Percentiles rank a stretch among this genome's conserved stretches.
Conservation (phyloP, 2,329 filamentous ascomycete species). For the Pyrenophora seminiperda region DNA sequence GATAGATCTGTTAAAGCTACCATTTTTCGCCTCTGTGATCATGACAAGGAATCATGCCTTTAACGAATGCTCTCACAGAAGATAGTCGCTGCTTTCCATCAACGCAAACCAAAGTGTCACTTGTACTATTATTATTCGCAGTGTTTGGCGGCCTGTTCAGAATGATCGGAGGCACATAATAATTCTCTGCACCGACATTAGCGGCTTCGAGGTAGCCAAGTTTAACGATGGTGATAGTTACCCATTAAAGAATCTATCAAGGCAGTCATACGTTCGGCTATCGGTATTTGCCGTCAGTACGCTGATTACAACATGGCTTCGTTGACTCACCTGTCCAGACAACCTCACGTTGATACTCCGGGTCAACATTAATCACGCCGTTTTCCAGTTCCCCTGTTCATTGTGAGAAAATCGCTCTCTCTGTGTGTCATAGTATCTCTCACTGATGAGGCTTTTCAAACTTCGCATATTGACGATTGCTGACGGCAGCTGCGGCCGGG, state of each 20-base stretch:
- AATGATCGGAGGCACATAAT: conserved; percentile 56
- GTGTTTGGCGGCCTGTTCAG: conserved; percentile 47
- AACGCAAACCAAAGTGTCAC: conserved; percentile 21
- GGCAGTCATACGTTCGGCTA: conserved; percentile 42
- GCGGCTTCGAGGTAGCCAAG: neutral
- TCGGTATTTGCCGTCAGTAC: conserved; percentile 17
- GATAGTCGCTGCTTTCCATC: conserved; percentile 56
- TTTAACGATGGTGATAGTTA: conserved; percentile 6
- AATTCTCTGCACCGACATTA: conserved; percentile 36
- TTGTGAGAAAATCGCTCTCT: conserved; percentile 6
- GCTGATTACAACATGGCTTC: neutral
- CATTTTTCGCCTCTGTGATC: conserved; percentile 52
- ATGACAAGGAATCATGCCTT: conserved; percentile 52
- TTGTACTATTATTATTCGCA: conserved; percentile 17
- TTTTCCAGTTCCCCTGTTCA: conserved; percentile 27
- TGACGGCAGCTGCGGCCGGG: conserved; percentile 30
- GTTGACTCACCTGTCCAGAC: conserved; percentile 48
- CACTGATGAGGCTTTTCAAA: conserved; percentile 35
- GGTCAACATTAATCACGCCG: conserved; percentile 48
- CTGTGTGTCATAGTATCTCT: neutral
- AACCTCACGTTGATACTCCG: conserved; percentile 55
- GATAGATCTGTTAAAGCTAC: conserved; percentile 30
- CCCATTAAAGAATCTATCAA: conserved; percentile 46
- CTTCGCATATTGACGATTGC: conserved; percentile 25
- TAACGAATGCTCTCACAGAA: conserved; percentile 53